phyloP scores from a whole-genome alignment of 768 basidiomycete genomes.

The Tylopilus cervinicoccineus region DNA sequence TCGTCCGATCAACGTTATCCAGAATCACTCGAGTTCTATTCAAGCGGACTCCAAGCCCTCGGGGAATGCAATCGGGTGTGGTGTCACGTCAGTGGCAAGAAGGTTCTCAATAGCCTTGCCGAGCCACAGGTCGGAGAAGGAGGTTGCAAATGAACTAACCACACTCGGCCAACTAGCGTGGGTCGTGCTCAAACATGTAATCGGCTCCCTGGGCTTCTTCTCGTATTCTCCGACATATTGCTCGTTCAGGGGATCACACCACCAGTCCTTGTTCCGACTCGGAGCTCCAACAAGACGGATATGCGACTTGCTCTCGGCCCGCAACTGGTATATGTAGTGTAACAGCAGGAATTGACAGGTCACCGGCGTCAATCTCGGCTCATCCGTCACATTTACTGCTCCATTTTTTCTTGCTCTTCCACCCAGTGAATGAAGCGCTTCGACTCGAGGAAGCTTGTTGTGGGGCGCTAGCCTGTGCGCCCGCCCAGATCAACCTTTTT shows the following conservation, averaged over 20 bases:
- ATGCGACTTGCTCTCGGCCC: conserved; percentile 1
- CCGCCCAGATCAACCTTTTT: background rate
- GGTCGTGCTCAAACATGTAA: conserved; percentile 13
- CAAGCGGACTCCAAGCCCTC: background rate
- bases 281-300: background rate
- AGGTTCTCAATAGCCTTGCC: background rate
- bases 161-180: conserved; percentile 4
- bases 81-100: background rate
- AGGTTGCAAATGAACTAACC: background rate
- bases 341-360: conserved; percentile 5
- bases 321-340: background rate
- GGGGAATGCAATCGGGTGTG: background rate
- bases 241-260: background rate
- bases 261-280: background rate
- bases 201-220: conserved; percentile 4
- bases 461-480: background rate
- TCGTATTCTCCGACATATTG: conserved; percentile 4
- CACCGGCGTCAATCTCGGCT: conserved; percentile 1
- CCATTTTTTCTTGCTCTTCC: background rate
- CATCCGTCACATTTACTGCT: background rate
- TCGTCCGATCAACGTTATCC: background rate
- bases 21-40: background rate
- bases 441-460: background rate
- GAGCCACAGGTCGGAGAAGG: background rate
- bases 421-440: background rate